Base-by-base conservation (phyloP, 306 rosid genomes). In the Rubus parviflorus region DNA sequence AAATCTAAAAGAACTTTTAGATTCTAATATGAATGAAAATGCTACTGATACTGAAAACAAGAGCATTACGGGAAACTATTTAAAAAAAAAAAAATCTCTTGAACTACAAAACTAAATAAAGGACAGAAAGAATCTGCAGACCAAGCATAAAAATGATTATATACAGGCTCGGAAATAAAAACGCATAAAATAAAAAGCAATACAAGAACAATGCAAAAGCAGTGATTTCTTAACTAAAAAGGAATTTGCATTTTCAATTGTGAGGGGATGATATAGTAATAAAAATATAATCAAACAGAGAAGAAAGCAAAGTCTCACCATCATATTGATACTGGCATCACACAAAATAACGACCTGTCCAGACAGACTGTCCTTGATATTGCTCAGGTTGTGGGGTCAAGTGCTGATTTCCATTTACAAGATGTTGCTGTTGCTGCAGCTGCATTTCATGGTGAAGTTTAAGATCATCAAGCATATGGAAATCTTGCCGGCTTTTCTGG, bases 331-430 rank as follows among this genome's bases (percentile, higher is more conserved):
- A 82, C 83, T 65, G 89, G 82, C 86, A 89, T 95, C 99, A 92
- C 97, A 92, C 91, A 72, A 87, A 84, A 83, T 87, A 83, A 79
- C 86, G 97, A 81, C 91, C 96, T 16, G 90, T 85, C 99, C 95
- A 89, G 45, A 83, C 80, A 41, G 97, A 86, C 86, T 90, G 97
- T 85, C 97, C 99, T 83, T 90, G 96, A 85, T 82, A 86, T 83
- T 90, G 97, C 82, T 92, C 97, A 77, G 97, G 91, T 78, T 79
- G 83, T 41, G 90, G 77, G 81, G 81, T 86, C 65, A 81, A 70
- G 52, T 76, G 89, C 83, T 87, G 97, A 87, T 83, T 88, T 73
- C 91, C 97, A 74, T 86, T 82, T 14, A 84, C 41, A 69, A 82
- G 80, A 68, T 83, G 91, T 70, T 85, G 92, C 80, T 87, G 97